Evolutionary conservation across 192 early-diverging fungal genomes (phyloP).

Genomic region (Coemansia aciculifera): DNA sequence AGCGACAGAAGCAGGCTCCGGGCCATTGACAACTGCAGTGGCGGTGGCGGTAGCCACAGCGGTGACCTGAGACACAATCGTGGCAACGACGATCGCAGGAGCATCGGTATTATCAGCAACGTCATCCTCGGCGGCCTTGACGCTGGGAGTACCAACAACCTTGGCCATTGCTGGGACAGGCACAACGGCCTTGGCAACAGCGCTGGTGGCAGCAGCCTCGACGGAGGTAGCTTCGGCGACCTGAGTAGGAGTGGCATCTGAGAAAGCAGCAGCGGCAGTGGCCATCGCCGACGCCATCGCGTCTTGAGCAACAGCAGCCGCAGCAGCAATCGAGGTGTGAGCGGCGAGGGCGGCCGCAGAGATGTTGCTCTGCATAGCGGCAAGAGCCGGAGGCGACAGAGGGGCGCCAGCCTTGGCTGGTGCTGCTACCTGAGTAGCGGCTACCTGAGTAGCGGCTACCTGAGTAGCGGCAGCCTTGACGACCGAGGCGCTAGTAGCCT

Average conservation of each 20-base stretch:
- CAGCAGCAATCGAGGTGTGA: slow-evolving; percentile 15
- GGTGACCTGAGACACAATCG: background rate
- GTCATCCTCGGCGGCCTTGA: slow-evolving; percentile 12
- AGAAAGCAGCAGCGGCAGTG: slow-evolving; percentile 14
- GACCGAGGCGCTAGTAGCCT: slow-evolving; percentile 3
- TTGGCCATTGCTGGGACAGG: background rate
- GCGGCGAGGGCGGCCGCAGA: slow-evolving; percentile 11
- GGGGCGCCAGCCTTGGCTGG: background rate
- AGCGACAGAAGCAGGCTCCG: background rate
- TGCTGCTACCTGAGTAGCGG: background rate
- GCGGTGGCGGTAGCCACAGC: background rate
- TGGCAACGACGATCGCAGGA: background rate
- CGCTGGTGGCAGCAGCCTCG: background rate
- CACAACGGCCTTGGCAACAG: background rate
- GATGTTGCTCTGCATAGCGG: slow-evolving; percentile 13
- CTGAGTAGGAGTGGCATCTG: background rate
- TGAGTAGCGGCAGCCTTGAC: background rate
- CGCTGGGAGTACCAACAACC: background rate
- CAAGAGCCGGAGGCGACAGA: background rate
- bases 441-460: background rate
- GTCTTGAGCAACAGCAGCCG: slow-evolving; percentile 16
- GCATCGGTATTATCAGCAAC: slow-evolving; percentile 10
- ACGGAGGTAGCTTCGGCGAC: background rate
- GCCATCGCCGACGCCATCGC: slow-evolving; percentile 18
- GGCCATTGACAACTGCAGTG: background rate